Evolutionary conservation across 2,329 filamentous ascomycete species (phyloP), one percentile per base, ranked within the genome.

Genomic region (Aspergillus uvarum): DNA sequence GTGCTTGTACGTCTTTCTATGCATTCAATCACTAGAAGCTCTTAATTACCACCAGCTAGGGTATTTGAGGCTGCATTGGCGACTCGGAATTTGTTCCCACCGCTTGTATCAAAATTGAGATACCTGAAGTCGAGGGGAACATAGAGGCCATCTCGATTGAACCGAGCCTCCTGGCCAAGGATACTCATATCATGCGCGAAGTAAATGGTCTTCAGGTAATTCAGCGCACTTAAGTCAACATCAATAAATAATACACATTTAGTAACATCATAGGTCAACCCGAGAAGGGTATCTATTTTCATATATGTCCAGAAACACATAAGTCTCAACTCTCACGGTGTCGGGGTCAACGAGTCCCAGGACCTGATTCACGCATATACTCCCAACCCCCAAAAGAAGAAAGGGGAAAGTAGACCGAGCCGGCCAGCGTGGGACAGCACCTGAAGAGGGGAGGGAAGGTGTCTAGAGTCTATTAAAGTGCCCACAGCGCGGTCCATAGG

Each of bases 401-500:
- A 44, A 19, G 38, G 32, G 32, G 5, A 19, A 44, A 35, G 32
- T 35, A 35, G 11, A 35, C 12, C 32, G 5, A 16, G 12, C 11
- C 32, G 11, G 14, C 12, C 32, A 35, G 11, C 32, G 32, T 35
- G 32, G 32, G 32, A 16, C 14, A 35, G 14, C 32, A 35, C 12
- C 2, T 22, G 2, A 22, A 2, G 22, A 3, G 22, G 22, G 22
- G 22, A 22, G 22, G 22, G 22, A 22, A 22, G 14, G 14, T 16
- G 14, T 35, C 32, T 35, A 8, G 26, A 29, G 26, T 29, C 52
- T 54, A 54, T 21, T 31, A 22, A 54, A 48, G 22, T 8, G 47
- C 61, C 47, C 67, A 65, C 58, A 63, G 56, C 19, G 61, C 59
- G 51, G 63, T 42, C 54, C 62, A 70, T 22, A 65, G 22, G 51